Conservation (phyloP, 345 rosid species). For the Sonneratia alba region DNA sequence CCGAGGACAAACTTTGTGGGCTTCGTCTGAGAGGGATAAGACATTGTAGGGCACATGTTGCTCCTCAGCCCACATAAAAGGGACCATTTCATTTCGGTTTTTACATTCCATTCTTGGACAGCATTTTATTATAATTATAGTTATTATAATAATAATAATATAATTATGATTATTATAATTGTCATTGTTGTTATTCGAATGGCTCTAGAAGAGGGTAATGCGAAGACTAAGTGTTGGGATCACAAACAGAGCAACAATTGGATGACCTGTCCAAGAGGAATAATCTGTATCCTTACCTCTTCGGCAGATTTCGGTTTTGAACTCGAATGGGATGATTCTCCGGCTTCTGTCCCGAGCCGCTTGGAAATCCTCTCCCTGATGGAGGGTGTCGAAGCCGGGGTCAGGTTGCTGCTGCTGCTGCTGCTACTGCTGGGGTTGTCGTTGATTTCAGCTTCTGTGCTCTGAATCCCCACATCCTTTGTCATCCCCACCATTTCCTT, state of each 20-base stretch:
- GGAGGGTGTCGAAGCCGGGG: slow-evolving; percentile 77
- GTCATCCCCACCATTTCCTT: slow-evolving; percentile 16
- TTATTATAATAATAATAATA: background rate
- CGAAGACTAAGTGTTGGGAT: background rate
- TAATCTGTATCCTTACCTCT: background rate
- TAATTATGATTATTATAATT: background rate
- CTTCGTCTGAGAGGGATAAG: slow-evolving; percentile 5
- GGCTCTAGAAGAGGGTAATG: background rate
- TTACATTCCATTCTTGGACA: background rate
- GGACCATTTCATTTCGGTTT: slow-evolving; percentile 1
- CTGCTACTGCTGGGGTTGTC: slow-evolving; percentile 2
- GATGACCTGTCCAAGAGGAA: background rate
- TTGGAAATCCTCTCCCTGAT: slow-evolving; percentile 39
- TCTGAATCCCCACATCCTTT: slow-evolving; percentile 84
- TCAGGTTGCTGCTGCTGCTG: slow-evolving; percentile 18
- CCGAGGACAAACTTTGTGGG: slow-evolving; percentile 1
- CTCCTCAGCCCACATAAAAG: background rate
- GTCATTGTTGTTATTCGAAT: background rate
- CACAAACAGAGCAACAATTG: background rate
- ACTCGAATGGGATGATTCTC: slow-evolving; percentile 37
- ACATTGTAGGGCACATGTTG: slow-evolving; percentile 5
- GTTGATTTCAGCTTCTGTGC: slow-evolving; percentile 43
- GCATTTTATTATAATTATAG: background rate
- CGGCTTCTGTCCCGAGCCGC: slow-evolving; percentile 34
- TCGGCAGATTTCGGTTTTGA: slow-evolving; percentile 9